Conservation (phyloP, 176 grass and related monocot species). For the Oryza brachyantha region DNA sequence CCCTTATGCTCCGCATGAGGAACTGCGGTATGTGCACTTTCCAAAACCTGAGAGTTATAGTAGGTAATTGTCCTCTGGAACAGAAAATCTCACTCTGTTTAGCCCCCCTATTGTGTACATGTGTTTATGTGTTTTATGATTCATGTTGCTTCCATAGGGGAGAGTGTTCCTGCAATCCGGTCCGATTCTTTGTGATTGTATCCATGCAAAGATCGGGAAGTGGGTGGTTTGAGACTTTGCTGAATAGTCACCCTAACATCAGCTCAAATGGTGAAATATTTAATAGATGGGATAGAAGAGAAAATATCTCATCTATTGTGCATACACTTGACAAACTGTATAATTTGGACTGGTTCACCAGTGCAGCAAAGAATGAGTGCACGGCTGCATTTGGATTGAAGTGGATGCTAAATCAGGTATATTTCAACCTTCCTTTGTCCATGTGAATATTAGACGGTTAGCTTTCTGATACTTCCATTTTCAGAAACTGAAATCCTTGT, state of each 20-base stretch:
- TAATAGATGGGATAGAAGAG: constrained; percentile 51
- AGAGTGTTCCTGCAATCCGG: constrained; percentile 76
- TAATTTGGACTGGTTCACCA: constrained; percentile 83
- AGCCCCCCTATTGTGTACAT: not conserved
- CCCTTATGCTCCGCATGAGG: constrained; percentile 35
- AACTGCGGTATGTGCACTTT: constrained; percentile 65
- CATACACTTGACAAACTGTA: constrained; percentile 71
- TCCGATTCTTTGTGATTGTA: constrained; percentile 71
- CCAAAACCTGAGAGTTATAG: constrained; percentile 72
- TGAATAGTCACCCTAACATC: constrained; percentile 94
- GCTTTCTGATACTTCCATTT: not conserved
- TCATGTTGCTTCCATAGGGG: constrained; percentile 37
- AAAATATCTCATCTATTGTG: constrained; percentile 63
- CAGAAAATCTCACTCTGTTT: not conserved
- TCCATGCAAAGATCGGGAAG: constrained; percentile 98
- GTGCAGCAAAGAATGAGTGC: constrained; percentile 87
- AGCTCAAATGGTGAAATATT: constrained; percentile 96
- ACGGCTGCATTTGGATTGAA: constrained; percentile 85
- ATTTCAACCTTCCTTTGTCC: not conserved
- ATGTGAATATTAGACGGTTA: not conserved
- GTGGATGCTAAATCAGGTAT: constrained; percentile 98
- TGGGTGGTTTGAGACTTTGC: constrained; percentile 96
- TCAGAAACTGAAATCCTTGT: not conserved
- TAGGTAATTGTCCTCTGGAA: constrained; percentile 38
- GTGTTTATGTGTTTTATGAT: constrained; percentile 19